Evolutionary conservation across 768 basidiomycete genomes (phyloP).

Genomic region (Russula sp.): DNA sequence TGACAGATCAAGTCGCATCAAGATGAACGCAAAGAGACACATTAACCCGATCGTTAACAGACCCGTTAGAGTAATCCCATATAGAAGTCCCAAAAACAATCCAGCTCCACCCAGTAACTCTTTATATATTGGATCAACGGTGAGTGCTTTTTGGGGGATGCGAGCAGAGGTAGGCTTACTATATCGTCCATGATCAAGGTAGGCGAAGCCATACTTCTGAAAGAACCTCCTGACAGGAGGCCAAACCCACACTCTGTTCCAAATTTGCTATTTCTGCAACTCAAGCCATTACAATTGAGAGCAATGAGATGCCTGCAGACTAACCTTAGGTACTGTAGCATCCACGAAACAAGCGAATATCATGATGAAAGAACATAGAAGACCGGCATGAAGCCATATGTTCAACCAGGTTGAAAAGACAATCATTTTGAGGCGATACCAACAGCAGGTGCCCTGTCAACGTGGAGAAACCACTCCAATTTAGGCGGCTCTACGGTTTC

Average conservation of each 20-base stretch:
- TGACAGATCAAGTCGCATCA: no score
- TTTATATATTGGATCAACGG: background rate
- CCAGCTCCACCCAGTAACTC: no score
- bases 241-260: background rate
- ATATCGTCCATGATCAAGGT: background rate
- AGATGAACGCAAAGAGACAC: no score
- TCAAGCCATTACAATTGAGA: background rate
- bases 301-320: no score
- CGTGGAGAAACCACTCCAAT: constrained; percentile 9
- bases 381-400: no score
- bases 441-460: background rate
- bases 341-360: no score
- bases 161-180: no score
- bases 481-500: background rate
- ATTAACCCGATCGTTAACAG: no score
- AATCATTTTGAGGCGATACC: background rate
- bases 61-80: no score
- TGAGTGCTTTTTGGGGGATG: background rate
- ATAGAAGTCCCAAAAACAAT: no score
- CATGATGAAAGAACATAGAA: background rate
- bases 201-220: background rate
- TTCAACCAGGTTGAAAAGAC: no score
- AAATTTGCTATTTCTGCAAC: background rate
- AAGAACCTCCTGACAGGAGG: background rate
- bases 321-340: background rate